Percentiles rank a stretch among this genome's conserved stretches.
Evolutionary conservation across 441 rosid genomes (phyloP).

Genomic region (Euphorbia corollata): DNA sequence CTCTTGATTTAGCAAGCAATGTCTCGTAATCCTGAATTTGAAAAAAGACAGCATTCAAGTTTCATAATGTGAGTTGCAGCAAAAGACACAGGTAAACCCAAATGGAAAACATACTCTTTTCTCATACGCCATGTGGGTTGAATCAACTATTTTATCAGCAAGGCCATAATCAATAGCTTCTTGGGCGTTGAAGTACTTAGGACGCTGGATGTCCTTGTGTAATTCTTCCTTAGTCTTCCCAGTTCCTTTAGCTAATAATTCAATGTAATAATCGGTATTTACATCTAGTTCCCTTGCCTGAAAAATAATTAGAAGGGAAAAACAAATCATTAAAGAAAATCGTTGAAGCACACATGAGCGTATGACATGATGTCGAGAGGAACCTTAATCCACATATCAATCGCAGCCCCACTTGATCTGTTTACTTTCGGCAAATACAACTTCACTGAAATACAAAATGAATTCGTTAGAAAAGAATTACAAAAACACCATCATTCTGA

Average conservation of each 20-base stretch:
- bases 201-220: conserved; percentile 49
- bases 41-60: conserved; percentile 2
- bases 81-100: conserved; percentile 1
- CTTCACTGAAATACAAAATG: conserved; percentile 49
- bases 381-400: conserved; percentile 87
- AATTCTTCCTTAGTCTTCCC: conserved; percentile 78
- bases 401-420: conserved; percentile 65
- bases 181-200: conserved; percentile 56
- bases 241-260: conserved; percentile 59
- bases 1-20: conserved; percentile 51
- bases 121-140: conserved; percentile 47
- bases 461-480: conserved; percentile 16
- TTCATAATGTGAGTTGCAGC: background rate
- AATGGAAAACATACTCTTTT: conserved; percentile 40
- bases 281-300: conserved; percentile 85
- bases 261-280: conserved; percentile 53
- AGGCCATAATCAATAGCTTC: conserved; percentile 76
- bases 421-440: conserved; percentile 65
- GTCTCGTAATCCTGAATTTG: conserved; percentile 55
- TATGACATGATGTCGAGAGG: too few species aligned
- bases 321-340: background rate
- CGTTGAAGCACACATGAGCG: too few species aligned
- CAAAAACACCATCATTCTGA: background rate
- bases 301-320: conserved; percentile 7
- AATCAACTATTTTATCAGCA: conserved; percentile 69